A percentile compares a stretch with the other conserved stretches of the same genome.
Evolutionary conservation across 2,329 filamentous ascomycete species (phyloP).

Genomic region (Fusarium praegraminearum): DNA sequence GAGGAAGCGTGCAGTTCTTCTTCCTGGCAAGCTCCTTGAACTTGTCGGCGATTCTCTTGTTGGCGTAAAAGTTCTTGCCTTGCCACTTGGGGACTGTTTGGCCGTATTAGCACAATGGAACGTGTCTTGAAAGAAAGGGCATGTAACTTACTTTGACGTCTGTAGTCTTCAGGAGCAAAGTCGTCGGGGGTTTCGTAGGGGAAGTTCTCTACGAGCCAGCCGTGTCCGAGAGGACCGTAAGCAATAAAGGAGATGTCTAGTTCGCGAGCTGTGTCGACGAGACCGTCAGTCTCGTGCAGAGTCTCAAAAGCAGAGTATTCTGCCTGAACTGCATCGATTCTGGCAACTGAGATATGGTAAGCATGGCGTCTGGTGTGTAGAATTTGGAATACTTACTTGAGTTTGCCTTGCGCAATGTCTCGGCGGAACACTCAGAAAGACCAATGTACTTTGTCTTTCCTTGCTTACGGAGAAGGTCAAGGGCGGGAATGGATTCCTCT

Average conservation of each 20-base stretch:
- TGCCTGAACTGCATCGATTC: background rate
- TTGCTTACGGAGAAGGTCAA: background rate
- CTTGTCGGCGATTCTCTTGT: background rate
- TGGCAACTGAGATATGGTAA: background rate
- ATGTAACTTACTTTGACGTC: background rate
- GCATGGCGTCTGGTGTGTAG: background rate
- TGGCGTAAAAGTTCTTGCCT: background rate
- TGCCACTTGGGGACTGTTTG: background rate
- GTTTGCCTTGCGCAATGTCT: background rate
- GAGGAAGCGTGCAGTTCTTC: background rate
- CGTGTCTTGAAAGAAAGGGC: no score
- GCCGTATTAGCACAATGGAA: fast-evolving
- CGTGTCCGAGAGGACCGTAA: background rate
- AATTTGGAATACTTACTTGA: background rate
- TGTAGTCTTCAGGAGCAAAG: background rate
- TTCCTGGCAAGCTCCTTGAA: background rate
- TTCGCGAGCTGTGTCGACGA: background rate
- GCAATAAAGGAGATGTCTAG: background rate
- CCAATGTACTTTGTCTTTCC: background rate
- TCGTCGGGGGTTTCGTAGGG: background rate
- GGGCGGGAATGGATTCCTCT: background rate
- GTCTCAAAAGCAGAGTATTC: background rate
- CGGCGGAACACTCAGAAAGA: background rate
- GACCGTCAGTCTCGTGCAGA: background rate
- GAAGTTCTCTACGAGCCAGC: background rate